Conservation (phyloP, 202 grass and related monocot species). For the Panicum virgatum region DNA sequence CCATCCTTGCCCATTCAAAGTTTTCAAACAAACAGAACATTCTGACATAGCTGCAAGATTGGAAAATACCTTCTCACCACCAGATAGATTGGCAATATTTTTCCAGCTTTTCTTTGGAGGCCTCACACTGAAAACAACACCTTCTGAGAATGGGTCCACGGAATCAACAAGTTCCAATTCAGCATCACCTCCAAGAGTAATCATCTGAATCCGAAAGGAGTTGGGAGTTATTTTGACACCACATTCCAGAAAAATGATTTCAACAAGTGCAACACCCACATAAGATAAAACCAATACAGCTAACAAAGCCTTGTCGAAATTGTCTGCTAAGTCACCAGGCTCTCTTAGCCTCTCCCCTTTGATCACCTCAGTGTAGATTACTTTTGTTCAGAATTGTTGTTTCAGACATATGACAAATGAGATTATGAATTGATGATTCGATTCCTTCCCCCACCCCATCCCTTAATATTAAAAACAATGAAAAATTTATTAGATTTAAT, state of each 20-base stretch:
- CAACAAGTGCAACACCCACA: not conserved
- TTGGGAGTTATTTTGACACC: slow-evolving; percentile 1
- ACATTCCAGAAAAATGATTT: slow-evolving; percentile 6
- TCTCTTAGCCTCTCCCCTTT: not conserved
- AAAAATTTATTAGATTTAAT: not conserved
- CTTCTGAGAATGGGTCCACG: slow-evolving; percentile 94
- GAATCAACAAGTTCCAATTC: slow-evolving; percentile 98
- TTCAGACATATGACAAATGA: not conserved
- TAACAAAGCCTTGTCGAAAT: not conserved
- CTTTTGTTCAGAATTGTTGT: not conserved
- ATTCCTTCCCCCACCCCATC: not conserved
- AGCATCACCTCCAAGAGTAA: slow-evolving; percentile 97
- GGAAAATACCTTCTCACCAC: slow-evolving; percentile 86
- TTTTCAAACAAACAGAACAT: not conserved
- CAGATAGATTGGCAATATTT: slow-evolving; percentile 97
- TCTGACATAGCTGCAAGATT: not conserved
- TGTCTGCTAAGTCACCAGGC: not conserved
- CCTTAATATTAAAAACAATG: not conserved
- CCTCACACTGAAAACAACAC: slow-evolving; percentile 98
- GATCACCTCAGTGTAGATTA: not conserved
- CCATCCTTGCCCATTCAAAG: not conserved
- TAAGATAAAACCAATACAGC: not conserved
- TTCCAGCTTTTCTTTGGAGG: slow-evolving; percentile 99
- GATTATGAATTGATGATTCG: slow-evolving; percentile 9
- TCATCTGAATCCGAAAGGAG: slow-evolving; percentile 66